A percentile compares a stretch with the other conserved stretches of the same genome.
phyloP scores from a whole-genome alignment of 2,329 filamentous ascomycete genomes.

The Cladosporium halotolerans region DNA sequence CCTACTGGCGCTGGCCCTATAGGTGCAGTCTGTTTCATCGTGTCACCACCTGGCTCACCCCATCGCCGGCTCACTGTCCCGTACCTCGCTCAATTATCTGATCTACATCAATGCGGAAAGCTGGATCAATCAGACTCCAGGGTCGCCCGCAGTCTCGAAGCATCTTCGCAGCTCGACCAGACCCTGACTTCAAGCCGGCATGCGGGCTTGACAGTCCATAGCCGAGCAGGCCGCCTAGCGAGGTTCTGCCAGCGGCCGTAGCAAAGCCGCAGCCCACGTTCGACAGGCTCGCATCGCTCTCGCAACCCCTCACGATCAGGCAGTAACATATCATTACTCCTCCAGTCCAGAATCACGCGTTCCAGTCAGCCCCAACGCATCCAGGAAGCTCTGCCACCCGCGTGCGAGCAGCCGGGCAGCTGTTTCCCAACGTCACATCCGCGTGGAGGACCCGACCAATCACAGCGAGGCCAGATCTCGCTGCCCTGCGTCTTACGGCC shows the following conservation, averaged over 20 bases:
- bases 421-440: constrained; percentile 5
- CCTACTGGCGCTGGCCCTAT: too few species aligned
- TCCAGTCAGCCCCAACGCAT: constrained; percentile 5
- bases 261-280: not conserved
- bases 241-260: constrained; percentile 1
- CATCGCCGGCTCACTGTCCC: too few species aligned
- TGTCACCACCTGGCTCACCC: too few species aligned
- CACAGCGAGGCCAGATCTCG: constrained; percentile 2
- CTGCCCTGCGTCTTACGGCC: not conserved
- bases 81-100: not conserved
- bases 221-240: constrained; percentile 4
- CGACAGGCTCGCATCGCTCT: not conserved
- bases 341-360: not conserved
- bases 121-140: not conserved
- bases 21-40: too few species aligned
- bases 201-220: not conserved
- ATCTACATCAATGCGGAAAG: not conserved
- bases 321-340: not conserved
- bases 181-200: not conserved
- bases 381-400: constrained; percentile 8
- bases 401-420: not conserved
- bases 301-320: not conserved
- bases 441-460: not conserved
- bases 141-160: not conserved
- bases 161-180: not conserved